Percentiles rank a stretch among this genome's conserved stretches.
Evolutionary conservation across 768 basidiomycete species (phyloP).

Genomic region (Tylopilus cervinicoccineus): DNA sequence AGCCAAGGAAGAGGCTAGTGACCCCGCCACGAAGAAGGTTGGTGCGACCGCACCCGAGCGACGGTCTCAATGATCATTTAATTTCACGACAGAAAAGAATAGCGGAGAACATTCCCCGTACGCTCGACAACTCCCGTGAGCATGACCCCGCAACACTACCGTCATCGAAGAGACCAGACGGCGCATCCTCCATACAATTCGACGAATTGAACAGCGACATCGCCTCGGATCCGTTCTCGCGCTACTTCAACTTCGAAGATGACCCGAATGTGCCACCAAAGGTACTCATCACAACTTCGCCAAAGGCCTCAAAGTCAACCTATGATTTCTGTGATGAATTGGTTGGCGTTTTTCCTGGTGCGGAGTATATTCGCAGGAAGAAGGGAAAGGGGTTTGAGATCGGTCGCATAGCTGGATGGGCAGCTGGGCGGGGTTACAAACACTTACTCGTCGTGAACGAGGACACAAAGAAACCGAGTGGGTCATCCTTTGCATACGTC

Average conservation of each 20-base stretch:
- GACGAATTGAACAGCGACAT: slow-evolving; percentile 67
- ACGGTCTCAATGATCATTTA: background rate
- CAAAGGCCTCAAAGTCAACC: slow-evolving; percentile 81
- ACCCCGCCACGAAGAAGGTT: slow-evolving; percentile 79
- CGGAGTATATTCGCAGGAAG: slow-evolving; percentile 81
- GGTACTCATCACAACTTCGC: slow-evolving; percentile 87
- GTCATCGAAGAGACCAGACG: slow-evolving; percentile 27
- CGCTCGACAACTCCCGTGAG: slow-evolving; percentile 91
- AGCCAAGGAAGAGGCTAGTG: slow-evolving; percentile 71
- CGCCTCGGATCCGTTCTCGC: slow-evolving; percentile 70
- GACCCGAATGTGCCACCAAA: slow-evolving; percentile 77
- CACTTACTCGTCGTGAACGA: slow-evolving; percentile 94
- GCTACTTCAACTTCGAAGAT: slow-evolving; percentile 65
- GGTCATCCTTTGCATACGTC: slow-evolving; percentile 9
- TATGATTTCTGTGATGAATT: slow-evolving; percentile 94
- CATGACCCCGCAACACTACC: slow-evolving; percentile 53
- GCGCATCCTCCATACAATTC: slow-evolving; percentile 36
- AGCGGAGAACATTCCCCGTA: slow-evolving; percentile 81
- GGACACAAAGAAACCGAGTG: slow-evolving; percentile 91
- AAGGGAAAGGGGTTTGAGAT: slow-evolving; percentile 90
- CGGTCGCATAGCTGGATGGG: slow-evolving; percentile 91
- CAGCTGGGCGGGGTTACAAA: slow-evolving; percentile 81
- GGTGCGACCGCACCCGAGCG: slow-evolving; percentile 16
- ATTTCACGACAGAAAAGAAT: slow-evolving; percentile 66
- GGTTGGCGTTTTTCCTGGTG: slow-evolving; percentile 85